Evolutionary conservation across 345 rosid species (phyloP), one percentile per base, ranked within the genome.

Genomic region (Arabis alpina): DNA sequence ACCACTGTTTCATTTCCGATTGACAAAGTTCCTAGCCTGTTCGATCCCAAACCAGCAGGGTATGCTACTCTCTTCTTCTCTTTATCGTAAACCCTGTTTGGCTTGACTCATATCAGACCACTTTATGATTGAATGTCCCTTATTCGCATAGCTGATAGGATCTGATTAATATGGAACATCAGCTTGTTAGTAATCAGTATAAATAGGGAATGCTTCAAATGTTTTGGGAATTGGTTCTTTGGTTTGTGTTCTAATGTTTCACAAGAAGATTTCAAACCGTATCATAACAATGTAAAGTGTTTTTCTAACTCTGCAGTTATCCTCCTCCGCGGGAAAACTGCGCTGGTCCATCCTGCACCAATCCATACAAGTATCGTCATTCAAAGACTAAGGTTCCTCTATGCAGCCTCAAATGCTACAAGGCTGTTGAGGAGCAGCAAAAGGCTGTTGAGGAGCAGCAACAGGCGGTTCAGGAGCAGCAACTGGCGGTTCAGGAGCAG

Each of bases 301-400:
- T 23, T 79, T 51, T 55, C 14, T 49, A 27, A 1, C 24, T 59
- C 10, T 73, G 66, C 84, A 94, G 99, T 66, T 94, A 94, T 70
- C 99, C 99, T 77, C 93, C 93, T 53, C 93, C 88, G 0, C 83
- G 97, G 3, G 99, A 94, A 70, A 88, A 79, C 8, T 94, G 97
- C 16, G 97, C 90, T 0, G 95, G 90, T 53, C 97, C 97, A 34
- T 74, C 83, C 0, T 94, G 96, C 66, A 71, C 82, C 15, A 94
- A 89, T 61, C 85, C 96, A 1, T 91, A 78, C 83, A 91, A 64
- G 80, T 94, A 94, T 56, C 83, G 96, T n/a, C 88, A 94, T 81
- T 88, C 97, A 2, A 91, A 91, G 82, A 81, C 93, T 0, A 88
- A 84, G 73, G 78, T 86, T 54, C 98, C 99, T 42, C 94, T 94